These are phyloP conservation scores for Staphylotrichum tortipilum DNA, from an alignment of 495 filamentous ascomycete species.

Conservation along the genomic window DNA sequence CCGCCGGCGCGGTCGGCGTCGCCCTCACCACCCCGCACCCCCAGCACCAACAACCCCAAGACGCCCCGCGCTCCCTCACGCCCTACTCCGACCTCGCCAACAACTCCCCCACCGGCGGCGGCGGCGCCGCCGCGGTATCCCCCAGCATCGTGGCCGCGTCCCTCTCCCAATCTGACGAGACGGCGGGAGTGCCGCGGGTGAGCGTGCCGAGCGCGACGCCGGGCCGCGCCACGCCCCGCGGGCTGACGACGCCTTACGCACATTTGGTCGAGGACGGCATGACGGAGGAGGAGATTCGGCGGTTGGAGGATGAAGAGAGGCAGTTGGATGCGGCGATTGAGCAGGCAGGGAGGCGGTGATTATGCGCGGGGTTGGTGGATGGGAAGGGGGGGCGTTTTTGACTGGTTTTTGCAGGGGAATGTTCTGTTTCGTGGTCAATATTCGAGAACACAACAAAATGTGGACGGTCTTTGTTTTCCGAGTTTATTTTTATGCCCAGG, in stretches of 20 bases:
- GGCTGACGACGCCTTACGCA: slow-evolving; percentile 27
- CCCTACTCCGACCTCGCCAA: slow-evolving; percentile 31
- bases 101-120: no score
- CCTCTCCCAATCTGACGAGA: slow-evolving; percentile 3
- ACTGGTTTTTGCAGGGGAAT: background rate
- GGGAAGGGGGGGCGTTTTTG: slow-evolving; percentile 1
- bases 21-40: background rate
- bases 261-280: slow-evolving; percentile 45
- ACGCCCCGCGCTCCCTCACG: slow-evolving; percentile 24
- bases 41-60: slow-evolving; percentile 6
- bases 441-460: no score
- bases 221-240: slow-evolving; percentile 18
- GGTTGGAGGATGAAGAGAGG: slow-evolving; percentile 42
- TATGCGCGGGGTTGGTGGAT: background rate
- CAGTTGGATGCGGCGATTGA: slow-evolving; percentile 42
- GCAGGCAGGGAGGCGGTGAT: slow-evolving; percentile 24
- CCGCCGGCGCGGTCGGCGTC: background rate
- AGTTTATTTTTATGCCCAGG: no score
- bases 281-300: slow-evolving; percentile 39
- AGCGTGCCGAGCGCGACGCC: slow-evolving; percentile 12
- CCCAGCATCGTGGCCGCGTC: slow-evolving; percentile 11
- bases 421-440: background rate
- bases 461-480: background rate
- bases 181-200: no score
- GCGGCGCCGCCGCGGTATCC: slow-evolving; percentile 1